A percentile compares a stretch with the other conserved stretches of the same genome.
These are phyloP conservation scores for Lathyrus tuberosus DNA, from an alignment of 306 rosid genomes.

Conservation along the genomic window DNA sequence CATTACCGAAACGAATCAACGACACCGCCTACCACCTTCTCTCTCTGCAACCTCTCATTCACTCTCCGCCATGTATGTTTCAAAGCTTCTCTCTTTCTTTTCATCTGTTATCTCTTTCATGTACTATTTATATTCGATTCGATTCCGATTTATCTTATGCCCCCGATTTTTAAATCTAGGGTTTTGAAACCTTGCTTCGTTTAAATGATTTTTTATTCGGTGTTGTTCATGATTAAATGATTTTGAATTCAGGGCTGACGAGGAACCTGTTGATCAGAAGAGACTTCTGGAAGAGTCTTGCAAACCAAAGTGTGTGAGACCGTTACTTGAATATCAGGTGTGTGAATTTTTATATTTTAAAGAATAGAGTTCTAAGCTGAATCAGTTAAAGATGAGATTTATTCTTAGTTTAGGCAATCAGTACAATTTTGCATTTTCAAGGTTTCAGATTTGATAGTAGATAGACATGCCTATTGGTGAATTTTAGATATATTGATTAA, in stretches of 20 bases:
- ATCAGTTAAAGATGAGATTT: constrained; percentile 13
- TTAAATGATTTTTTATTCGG: not conserved
- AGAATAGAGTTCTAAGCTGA: not conserved
- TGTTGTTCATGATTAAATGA: no score
- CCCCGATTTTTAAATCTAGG: not conserved
- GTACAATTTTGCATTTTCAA: not conserved
- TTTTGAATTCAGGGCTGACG: constrained; percentile 82
- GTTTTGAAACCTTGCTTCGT: not conserved
- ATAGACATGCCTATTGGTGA: not conserved
- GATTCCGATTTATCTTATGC: not conserved
- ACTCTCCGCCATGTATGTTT: constrained; percentile 6
- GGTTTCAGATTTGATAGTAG: not conserved
- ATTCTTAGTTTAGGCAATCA: constrained; percentile 15
- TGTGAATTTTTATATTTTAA: not conserved
- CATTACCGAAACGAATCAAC: not conserved
- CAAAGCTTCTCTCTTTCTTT: not conserved
- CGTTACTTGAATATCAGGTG: constrained; percentile 84
- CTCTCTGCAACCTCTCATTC: not conserved
- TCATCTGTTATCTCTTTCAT: not conserved
- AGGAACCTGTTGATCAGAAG: constrained; percentile 94
- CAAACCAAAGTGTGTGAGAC: constrained; percentile 97
- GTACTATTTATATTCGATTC: not conserved
- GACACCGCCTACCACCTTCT: not conserved
- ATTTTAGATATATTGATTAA: constrained; percentile 9
- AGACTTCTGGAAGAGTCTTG: constrained; percentile 77